Base-by-base conservation (phyloP, 495 filamentous ascomycete species). In the Cercophora samala region DNA sequence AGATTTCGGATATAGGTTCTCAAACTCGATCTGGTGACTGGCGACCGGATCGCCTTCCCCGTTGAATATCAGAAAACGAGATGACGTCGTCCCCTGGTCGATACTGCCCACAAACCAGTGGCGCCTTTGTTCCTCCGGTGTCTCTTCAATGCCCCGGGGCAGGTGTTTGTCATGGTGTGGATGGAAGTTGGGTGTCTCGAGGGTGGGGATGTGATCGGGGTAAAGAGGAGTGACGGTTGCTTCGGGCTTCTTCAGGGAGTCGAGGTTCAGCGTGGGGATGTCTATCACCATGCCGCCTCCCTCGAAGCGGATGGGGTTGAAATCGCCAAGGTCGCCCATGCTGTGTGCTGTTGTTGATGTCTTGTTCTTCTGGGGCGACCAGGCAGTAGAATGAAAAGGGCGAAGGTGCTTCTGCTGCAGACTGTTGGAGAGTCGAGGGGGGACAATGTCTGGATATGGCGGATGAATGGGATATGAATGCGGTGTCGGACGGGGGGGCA, bases 41-140 rank as follows among this genome's bases (percentile, higher is more conserved):
- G 91, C 92, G 52, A 93, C 85, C 15, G 92, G 92, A 22, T 86
- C 88, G 66, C 93, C 93, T 22, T 85, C 82, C 66, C 87, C 85
- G 77, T 97, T 87, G 78, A 98, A 97, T 66, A 98, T 93, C 64
- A 98, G 82, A 75, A 97, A 97, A 18, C 94, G 88, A 37, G 94
- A 92, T 70, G 91, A 96, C 17, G 94, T 97, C 6, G 94, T 98
- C 23, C 94, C 94, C 73, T 94, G 91, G 74, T 98, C 94, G 73
- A 98, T 94, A 67, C 81, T 84, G 32, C 84, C 84, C 70, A 85
- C 80, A 58, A 84, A 85, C 75, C 76, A 78, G 55, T 69, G 66
- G 54, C 69, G 68, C 60, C 62, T 68, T 55, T 68, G 63, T 62
- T 78, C 75, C 53, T 73, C 74, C 3, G 69, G 64, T 13, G 77